Percentiles rank a stretch among this genome's conserved stretches.
Evolutionary conservation across 2,329 filamentous ascomycete genomes (phyloP).

Genomic region (Alternaria triticina): DNA sequence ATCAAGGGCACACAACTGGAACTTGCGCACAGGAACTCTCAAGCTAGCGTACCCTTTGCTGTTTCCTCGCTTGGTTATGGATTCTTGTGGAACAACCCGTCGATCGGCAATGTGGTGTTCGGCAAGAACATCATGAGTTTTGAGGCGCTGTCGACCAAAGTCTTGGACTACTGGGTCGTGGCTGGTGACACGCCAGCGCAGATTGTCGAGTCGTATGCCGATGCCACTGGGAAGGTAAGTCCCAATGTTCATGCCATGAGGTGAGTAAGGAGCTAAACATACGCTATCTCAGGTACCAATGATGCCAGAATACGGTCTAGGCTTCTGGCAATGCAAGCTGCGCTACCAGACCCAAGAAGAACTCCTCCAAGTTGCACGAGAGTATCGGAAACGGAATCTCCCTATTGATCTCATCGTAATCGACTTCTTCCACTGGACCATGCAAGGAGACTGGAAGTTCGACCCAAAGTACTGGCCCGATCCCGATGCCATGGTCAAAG

Average conservation of each 20-base stretch:
- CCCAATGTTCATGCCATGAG: constrained; percentile 52
- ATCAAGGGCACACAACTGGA: constrained; percentile 69
- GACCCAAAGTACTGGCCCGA: constrained; percentile 70
- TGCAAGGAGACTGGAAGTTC: constrained; percentile 72
- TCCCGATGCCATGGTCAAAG: constrained; percentile 69
- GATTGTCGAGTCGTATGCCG: constrained; percentile 64
- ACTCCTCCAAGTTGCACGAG: constrained; percentile 64
- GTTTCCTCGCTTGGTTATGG: constrained; percentile 68
- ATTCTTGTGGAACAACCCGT: constrained; percentile 71
- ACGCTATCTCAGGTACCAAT: constrained; percentile 57
- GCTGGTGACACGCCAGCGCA: constrained; percentile 62
- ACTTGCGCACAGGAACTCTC: constrained; percentile 70
- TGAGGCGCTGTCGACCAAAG: constrained; percentile 64
- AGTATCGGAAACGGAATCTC: constrained; percentile 62
- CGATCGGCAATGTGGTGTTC: constrained; percentile 65
- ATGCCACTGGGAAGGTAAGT: constrained; percentile 61
- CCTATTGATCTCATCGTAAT: constrained; percentile 71
- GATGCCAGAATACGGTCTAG: constrained; percentile 73
- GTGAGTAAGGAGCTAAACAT: neutral
- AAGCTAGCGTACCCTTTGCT: constrained; percentile 69
- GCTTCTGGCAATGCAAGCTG: constrained; percentile 73
- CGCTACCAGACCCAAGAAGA: constrained; percentile 72
- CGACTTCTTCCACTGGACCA: constrained; percentile 72
- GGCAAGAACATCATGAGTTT: constrained; percentile 68
- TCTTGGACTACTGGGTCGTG: constrained; percentile 70